A percentile compares a stretch with the other conserved stretches of the same genome.
phyloP scores from a whole-genome alignment of 2,329 filamentous ascomycete genomes.

The Sordariomycetes sp. region DNA sequence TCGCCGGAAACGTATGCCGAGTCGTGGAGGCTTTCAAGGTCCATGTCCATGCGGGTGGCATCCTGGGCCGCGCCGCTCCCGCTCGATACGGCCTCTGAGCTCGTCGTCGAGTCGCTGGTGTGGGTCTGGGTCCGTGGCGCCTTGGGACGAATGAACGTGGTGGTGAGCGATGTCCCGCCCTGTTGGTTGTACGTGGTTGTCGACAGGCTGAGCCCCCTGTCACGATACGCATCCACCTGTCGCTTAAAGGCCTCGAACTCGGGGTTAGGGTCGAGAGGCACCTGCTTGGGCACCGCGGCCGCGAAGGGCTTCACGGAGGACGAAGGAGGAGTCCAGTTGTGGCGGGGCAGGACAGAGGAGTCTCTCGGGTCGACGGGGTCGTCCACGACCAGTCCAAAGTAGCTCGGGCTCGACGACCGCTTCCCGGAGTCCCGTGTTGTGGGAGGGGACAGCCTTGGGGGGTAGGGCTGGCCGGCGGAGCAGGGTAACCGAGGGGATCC shows the following conservation, averaged over 20 bases:
- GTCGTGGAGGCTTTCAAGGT: conserved; percentile 34
- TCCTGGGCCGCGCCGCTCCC: background rate
- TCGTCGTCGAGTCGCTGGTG: conserved; percentile 24
- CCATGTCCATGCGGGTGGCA: conserved; percentile 29
- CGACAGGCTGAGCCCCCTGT: conserved; percentile 7
- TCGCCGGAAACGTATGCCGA: conserved; percentile 44
- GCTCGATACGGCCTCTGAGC: conserved; percentile 11
- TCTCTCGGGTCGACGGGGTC: conserved; percentile 47
- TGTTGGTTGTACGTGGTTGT: conserved; percentile 1
- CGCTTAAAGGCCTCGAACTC: conserved; percentile 73
- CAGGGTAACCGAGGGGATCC: conserved; percentile 40
- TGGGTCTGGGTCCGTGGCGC: conserved; percentile 37
- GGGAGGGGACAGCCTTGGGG: conserved; percentile 21
- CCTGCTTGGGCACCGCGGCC: conserved; percentile 53
- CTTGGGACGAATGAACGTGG: conserved; percentile 24
- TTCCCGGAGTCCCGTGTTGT: background rate
- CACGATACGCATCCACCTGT: conserved; percentile 55
- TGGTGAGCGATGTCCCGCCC: conserved; percentile 8
- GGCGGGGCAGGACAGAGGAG: conserved; percentile 51
- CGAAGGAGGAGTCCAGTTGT: conserved; percentile 65
- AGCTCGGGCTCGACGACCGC: conserved; percentile 60
- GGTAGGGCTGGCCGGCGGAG: conserved; percentile 43
- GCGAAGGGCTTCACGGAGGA: conserved; percentile 59
- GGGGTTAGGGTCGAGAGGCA: conserved; percentile 65
- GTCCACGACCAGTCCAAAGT: conserved; percentile 70